These are phyloP conservation scores for Phytophthora sansomeana DNA, from an alignment of 352 stramenopile species.

Conservation along the genomic window DNA sequence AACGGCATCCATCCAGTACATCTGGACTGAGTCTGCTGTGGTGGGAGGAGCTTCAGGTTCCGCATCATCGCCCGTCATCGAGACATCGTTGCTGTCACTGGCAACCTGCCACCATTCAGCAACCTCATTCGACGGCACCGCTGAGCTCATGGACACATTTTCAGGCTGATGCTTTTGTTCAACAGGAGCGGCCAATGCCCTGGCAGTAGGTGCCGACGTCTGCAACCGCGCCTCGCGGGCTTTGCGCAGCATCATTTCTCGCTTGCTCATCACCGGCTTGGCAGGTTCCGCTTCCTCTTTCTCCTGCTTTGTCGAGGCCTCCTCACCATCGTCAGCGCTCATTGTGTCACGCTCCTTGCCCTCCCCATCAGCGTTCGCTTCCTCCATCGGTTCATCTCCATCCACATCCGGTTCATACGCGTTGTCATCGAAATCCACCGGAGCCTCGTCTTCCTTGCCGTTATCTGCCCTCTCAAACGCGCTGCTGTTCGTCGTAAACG, in stretches of 20 bases:
- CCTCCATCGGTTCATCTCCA: conserved; percentile 41
- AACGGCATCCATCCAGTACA: conserved; percentile 98
- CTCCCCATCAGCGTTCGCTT: conserved; percentile 37
- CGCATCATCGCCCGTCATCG: conserved; percentile 27
- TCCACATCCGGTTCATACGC: conserved; percentile 40
- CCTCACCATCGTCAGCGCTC: background rate
- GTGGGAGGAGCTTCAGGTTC: conserved; percentile 45
- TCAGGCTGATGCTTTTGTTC: conserved; percentile 34
- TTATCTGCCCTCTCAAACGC: conserved; percentile 12
- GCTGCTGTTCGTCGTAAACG: conserved; percentile 20
- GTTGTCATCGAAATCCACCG: conserved; percentile 45
- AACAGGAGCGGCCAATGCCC: conserved; percentile 55
- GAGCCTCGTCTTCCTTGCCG: conserved; percentile 31
- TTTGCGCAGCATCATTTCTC: conserved; percentile 80
- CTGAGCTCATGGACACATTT: conserved; percentile 36
- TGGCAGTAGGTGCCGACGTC: conserved; percentile 66
- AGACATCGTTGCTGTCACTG: conserved; percentile 27
- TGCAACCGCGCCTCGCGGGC: conserved; percentile 64
- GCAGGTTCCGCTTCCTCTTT: too few species aligned
- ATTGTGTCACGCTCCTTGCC: conserved; percentile 29
- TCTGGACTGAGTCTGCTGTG: conserved; percentile 83
- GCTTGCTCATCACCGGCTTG: conserved; percentile 63
- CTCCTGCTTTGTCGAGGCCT: conserved; percentile 12
- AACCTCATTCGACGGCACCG: conserved; percentile 87
- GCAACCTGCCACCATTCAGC: conserved; percentile 83